These are phyloP conservation scores for Huntiella decipiens DNA, from an alignment of 2,329 filamentous ascomycete genomes.

Conservation along the genomic window DNA sequence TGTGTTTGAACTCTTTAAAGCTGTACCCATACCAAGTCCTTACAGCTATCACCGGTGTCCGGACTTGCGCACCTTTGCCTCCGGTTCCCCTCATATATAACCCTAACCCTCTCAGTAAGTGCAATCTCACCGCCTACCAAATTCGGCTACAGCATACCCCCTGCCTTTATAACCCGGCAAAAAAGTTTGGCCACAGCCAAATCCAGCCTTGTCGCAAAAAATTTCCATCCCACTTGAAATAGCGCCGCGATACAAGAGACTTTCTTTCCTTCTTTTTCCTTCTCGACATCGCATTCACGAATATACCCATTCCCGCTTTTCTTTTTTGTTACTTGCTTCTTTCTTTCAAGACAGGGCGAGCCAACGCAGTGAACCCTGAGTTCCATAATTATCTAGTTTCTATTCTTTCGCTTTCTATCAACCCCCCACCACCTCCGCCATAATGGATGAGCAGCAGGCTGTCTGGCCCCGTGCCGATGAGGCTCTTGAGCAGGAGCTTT, in stretches of 20 bases:
- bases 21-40: background rate
- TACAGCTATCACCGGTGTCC: background rate
- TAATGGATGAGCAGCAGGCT: slow-evolving; percentile 15
- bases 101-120: background rate
- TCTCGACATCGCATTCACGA: background rate
- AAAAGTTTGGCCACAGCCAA: slow-evolving; percentile 14
- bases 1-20: background rate
- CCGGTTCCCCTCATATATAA: background rate
- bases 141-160: too few species aligned
- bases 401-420: background rate
- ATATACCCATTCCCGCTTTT: slow-evolving; percentile 9
- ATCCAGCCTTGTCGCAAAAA: slow-evolving; percentile 9
- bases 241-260: background rate
- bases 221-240: background rate
- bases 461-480: slow-evolving; percentile 57
- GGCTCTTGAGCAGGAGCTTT: slow-evolving; percentile 59
- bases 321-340: slow-evolving; percentile 12
- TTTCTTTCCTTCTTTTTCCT: slow-evolving; percentile 10
- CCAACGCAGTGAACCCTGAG: slow-evolving; percentile 43
- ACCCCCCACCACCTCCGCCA: background rate
- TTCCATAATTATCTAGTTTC: slow-evolving; percentile 16
- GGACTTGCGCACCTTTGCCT: background rate
- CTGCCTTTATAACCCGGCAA: background rate
- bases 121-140: slow-evolving; percentile 3
- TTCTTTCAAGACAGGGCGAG: slow-evolving; percentile 29